A percentile compares a stretch with the other conserved stretches of the same genome.
Conservation (phyloP, 495 filamentous ascomycete species). For the Penicillium paxilli region DNA sequence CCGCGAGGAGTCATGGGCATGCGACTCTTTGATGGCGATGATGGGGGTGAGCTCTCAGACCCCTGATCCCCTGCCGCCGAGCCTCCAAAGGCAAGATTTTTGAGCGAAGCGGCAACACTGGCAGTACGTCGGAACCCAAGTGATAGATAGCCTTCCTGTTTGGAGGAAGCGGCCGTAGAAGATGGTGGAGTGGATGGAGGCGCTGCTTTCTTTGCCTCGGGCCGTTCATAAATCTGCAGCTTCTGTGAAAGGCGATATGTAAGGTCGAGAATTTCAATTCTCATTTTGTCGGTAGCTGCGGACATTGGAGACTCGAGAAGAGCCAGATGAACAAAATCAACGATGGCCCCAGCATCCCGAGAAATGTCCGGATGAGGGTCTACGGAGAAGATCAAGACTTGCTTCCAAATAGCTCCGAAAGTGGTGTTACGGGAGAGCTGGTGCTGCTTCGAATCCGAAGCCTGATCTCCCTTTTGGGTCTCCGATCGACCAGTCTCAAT, state of each 20-base stretch:
- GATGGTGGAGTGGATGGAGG: slow-evolving; percentile 55
- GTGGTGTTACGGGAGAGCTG: slow-evolving; percentile 78
- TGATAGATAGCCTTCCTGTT: slow-evolving; percentile 65
- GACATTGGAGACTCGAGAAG: slow-evolving; percentile 77
- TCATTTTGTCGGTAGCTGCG: slow-evolving; percentile 63
- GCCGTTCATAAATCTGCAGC: slow-evolving; percentile 41
- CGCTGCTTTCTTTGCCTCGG: slow-evolving; percentile 40
- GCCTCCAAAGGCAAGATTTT: slow-evolving; percentile 63
- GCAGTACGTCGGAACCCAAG: slow-evolving; percentile 65
- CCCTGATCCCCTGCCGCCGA: slow-evolving; percentile 28
- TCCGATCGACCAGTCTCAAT: slow-evolving; percentile 21
- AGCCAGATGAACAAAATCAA: slow-evolving; percentile 79
- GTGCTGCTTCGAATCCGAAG: slow-evolving; percentile 24
- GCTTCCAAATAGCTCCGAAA: slow-evolving; percentile 91
- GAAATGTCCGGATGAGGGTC: slow-evolving; percentile 95
- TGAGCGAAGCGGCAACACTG: slow-evolving; percentile 72
- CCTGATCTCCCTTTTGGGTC: slow-evolving; percentile 8
- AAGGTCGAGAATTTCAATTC: slow-evolving; percentile 73
- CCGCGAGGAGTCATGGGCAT: slow-evolving; percentile 51
- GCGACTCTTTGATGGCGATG: slow-evolving; percentile 39
- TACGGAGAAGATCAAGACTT: slow-evolving; percentile 82
- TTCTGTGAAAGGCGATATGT: slow-evolving; percentile 50
- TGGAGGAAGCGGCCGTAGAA: slow-evolving; percentile 36
- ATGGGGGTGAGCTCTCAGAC: slow-evolving; percentile 21
- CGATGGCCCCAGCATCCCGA: slow-evolving; percentile 72